Evolutionary conservation across 116 monocot species (phyloP).

Genomic region (Papilionanthe hybrid): DNA sequence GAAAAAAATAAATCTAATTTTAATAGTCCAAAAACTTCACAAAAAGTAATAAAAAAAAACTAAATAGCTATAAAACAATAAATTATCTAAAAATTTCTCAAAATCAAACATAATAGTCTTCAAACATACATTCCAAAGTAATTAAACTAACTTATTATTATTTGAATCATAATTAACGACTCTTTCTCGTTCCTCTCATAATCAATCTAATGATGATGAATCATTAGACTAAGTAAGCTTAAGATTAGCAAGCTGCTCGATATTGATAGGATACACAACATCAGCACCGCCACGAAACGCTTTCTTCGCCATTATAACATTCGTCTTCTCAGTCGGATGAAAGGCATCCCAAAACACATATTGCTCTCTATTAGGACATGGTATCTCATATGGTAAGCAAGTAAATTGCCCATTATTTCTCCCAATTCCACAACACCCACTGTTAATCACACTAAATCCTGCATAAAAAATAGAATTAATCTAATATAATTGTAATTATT

Average conservation of each 20-base stretch:
- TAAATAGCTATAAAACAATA: too few species aligned
- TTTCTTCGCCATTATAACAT: constrained; percentile 43
- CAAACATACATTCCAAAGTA: too few species aligned
- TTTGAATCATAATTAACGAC: not conserved
- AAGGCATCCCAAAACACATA: constrained; percentile 97
- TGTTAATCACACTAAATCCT: constrained; percentile 73
- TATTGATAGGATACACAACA: constrained; percentile 61
- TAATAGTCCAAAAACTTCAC: too few species aligned
- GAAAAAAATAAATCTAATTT: too few species aligned
- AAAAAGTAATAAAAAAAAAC: too few species aligned
- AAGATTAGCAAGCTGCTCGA: constrained; percentile 32
- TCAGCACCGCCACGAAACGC: constrained; percentile 47
- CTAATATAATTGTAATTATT: not conserved
- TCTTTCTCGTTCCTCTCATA: not conserved
- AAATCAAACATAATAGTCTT: too few species aligned
- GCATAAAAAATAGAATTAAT: not conserved
- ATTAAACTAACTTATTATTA: not conserved
- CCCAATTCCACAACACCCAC: constrained; percentile 83
- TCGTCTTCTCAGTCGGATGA: constrained; percentile 77
- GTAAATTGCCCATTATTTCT: constrained; percentile 72
- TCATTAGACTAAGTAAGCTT: not conserved
- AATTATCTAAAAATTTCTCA: too few species aligned
- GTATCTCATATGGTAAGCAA: constrained; percentile 71
- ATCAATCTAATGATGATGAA: not conserved
- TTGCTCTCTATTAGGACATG: constrained; percentile 51